Percentiles rank a stretch among this genome's conserved stretches.
Evolutionary conservation across 2,329 filamentous ascomycete species (phyloP).

Genomic region (Pseudocercospora crystallina): DNA sequence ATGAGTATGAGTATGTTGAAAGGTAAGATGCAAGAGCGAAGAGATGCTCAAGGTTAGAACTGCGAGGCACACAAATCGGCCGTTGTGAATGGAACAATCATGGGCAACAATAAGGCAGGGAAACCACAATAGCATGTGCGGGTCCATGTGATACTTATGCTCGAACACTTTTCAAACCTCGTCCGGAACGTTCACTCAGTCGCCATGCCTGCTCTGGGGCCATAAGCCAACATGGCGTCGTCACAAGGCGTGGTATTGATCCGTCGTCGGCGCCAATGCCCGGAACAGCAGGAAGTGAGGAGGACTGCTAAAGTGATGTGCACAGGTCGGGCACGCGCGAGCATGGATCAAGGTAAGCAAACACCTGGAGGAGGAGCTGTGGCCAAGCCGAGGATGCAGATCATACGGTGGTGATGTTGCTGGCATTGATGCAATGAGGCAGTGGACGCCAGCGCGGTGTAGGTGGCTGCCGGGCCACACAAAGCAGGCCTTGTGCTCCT

Average conservation of each 20-base stretch:
- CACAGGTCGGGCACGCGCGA: slow-evolving; percentile 14
- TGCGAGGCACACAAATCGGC: too few species aligned
- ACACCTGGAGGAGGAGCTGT: slow-evolving; percentile 8
- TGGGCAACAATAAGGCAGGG: too few species aligned
- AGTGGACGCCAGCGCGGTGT: background rate
- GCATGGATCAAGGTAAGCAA: slow-evolving; percentile 14
- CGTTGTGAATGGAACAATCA: too few species aligned
- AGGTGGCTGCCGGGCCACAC: slow-evolving; percentile 8
- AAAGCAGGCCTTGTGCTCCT: slow-evolving; percentile 1
- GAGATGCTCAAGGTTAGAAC: slow-evolving; percentile 1
- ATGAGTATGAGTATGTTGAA: slow-evolving; percentile 1
- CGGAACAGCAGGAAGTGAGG: slow-evolving; percentile 12
- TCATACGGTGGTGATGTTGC: slow-evolving; percentile 5
- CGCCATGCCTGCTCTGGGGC: slow-evolving; percentile 5
- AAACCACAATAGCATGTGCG: too few species aligned
- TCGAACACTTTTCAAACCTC: slow-evolving; percentile 3
- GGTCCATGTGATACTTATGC: slow-evolving; percentile 12
- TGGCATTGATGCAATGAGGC: too few species aligned
- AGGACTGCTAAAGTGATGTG: slow-evolving; percentile 15
- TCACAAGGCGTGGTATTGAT: slow-evolving; percentile 22
- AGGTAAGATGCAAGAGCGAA: background rate
- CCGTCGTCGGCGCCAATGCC: slow-evolving; percentile 20
- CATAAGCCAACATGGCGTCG: slow-evolving; percentile 21
- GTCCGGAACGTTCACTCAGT: background rate
- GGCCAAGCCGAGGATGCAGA: slow-evolving; percentile 16